Conservation (phyloP, 768 basidiomycete genomes). For the Cystobasidium tubakii region DNA sequence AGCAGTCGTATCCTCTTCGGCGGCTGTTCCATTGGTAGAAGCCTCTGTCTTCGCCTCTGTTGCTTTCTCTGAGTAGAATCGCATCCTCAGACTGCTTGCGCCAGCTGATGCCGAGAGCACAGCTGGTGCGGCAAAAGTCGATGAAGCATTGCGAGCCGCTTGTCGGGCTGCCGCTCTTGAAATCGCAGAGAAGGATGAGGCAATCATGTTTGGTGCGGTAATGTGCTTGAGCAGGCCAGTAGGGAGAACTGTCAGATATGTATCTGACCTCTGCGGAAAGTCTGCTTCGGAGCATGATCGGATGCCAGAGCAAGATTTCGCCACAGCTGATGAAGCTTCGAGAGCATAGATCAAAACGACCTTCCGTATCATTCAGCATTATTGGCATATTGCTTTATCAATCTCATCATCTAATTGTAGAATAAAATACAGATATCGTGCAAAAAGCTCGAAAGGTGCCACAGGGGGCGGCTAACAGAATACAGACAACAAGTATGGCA, state of each 20-base stretch:
- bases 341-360: neutral
- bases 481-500: no score
- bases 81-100: neutral
- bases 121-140: neutral
- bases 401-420: neutral
- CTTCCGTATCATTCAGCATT: no score
- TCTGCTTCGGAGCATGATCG: neutral
- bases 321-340: neutral
- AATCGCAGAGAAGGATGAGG: neutral
- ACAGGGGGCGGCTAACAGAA: neutral
- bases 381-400: neutral
- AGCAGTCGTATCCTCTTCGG: constrained; percentile 12
- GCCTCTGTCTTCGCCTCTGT: neutral
- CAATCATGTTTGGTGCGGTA: neutral
- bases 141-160: neutral
- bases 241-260: neutral
- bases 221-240: neutral
- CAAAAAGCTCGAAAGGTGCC: neutral
- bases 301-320: neutral
- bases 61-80: constrained; percentile 2
- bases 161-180: neutral
- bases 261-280: neutral
- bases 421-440: neutral
- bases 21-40: neutral
- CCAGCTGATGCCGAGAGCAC: constrained; percentile 5